Evolutionary conservation across 2,329 filamentous ascomycete genomes (phyloP).

Genomic region (Plectosphaerella sp.): DNA sequence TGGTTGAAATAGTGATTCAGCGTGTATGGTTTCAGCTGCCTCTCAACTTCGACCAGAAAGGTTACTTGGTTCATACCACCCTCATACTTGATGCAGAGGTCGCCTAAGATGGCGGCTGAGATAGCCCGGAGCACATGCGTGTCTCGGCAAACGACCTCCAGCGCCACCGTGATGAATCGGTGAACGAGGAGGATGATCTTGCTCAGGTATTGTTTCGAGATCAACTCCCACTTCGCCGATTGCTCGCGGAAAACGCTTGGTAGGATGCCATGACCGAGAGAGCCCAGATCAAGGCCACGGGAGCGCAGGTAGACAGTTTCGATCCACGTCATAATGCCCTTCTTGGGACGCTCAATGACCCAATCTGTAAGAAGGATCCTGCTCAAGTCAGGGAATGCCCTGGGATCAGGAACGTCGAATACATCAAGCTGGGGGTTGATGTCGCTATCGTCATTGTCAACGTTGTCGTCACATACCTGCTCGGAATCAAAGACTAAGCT

Average conservation of each 20-base stretch:
- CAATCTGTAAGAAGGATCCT: conserved; percentile 2
- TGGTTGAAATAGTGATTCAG: conserved; percentile 1
- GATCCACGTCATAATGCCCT: conserved; percentile 5
- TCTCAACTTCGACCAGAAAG: neutral
- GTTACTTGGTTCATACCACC: neutral
- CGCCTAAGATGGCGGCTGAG: neutral
- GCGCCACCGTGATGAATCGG: neutral
- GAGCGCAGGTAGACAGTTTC: neutral
- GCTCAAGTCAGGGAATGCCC: neutral
- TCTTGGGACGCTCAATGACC: neutral
- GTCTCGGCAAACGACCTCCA: conserved; percentile 1
- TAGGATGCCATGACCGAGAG: neutral
- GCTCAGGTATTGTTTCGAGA: conserved; percentile 2
- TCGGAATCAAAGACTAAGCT: neutral
- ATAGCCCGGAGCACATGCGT: neutral
- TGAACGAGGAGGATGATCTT: conserved; percentile 1
- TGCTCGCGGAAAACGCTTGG: conserved; percentile 1
- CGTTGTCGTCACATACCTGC: neutral
- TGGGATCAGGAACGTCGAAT: neutral
- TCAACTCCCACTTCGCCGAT: conserved; percentile 2
- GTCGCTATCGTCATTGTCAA: neutral
- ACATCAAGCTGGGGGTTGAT: neutral
- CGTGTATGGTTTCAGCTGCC: conserved; percentile 1
- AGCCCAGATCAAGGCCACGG: conserved; percentile 1
- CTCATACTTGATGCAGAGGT: neutral